These are phyloP conservation scores for Pestalotiopsis sp. DNA, from an alignment of 2,329 filamentous ascomycete species.

Conservation along the genomic window DNA sequence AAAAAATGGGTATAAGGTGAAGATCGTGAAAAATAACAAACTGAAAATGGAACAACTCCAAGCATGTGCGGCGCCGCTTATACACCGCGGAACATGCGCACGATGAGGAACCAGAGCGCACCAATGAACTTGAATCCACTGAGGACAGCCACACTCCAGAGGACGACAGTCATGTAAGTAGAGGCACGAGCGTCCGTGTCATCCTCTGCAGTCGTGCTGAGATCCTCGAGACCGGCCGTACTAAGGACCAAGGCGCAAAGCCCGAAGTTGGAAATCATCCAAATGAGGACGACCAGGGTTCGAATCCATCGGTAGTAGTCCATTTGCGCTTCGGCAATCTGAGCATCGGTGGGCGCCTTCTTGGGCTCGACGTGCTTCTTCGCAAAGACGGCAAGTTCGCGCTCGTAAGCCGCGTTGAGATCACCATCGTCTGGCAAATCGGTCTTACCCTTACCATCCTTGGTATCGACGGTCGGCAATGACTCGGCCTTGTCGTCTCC, in stretches of 20 bases:
- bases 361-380: slow-evolving; percentile 76
- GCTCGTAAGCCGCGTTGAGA: slow-evolving; percentile 92
- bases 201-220: slow-evolving; percentile 51
- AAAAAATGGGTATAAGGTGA: slow-evolving; percentile 2
- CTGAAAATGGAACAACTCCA: neutral
- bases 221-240: slow-evolving; percentile 77
- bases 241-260: slow-evolving; percentile 85
- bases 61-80: slow-evolving; percentile 29
- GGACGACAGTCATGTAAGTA: slow-evolving; percentile 83
- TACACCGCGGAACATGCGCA: slow-evolving; percentile 80
- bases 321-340: slow-evolving; percentile 81
- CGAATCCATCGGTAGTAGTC: slow-evolving; percentile 98
- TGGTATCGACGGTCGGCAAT: slow-evolving; percentile 84
- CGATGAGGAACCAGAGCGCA: slow-evolving; percentile 89
- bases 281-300: slow-evolving; percentile 86
- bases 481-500: slow-evolving; percentile 95
- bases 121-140: slow-evolving; percentile 87
- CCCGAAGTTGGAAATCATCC: slow-evolving; percentile 96
- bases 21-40: neutral
- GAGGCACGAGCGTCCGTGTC: slow-evolving; percentile 62
- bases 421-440: slow-evolving; percentile 95
- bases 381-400: slow-evolving; percentile 75
- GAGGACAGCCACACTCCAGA: slow-evolving; percentile 87
- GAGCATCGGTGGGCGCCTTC: slow-evolving; percentile 56
- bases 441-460: slow-evolving; percentile 88